phyloP scores from a whole-genome alignment of 176 grass and related monocot species.

The Juncus effusus region DNA sequence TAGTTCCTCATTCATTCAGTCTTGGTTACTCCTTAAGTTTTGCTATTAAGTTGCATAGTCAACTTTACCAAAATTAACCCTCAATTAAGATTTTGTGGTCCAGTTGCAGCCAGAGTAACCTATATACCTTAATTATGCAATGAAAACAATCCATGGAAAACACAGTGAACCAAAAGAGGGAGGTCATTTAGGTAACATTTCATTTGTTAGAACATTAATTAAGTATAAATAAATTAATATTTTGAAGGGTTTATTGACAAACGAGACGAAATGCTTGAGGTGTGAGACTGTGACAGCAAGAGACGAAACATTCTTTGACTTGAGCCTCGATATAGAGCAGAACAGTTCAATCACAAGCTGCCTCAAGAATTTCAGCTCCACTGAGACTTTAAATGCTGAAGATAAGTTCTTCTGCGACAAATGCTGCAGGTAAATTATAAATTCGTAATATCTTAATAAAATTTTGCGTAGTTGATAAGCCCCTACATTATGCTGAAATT shows the following conservation, averaged over 20 bases:
- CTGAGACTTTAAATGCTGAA: conserved; percentile 91
- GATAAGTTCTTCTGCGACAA: conserved; percentile 99
- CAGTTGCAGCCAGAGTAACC: too few species aligned
- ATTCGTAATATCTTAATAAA: too few species aligned
- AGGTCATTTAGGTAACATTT: not conserved
- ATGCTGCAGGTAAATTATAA: conserved; percentile 66
- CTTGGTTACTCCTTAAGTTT: too few species aligned
- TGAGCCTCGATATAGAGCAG: conserved; percentile 95
- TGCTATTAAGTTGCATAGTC: too few species aligned
- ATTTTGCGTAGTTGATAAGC: too few species aligned
- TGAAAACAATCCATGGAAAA: not conserved
- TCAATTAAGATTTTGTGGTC: too few species aligned
- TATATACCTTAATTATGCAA: too few species aligned
- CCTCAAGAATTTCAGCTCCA: conserved; percentile 94
- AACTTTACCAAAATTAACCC: too few species aligned
- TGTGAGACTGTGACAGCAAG: conserved; percentile 92
- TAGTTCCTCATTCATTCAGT: too few species aligned
- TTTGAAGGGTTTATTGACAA: conserved; percentile 82
- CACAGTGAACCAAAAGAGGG: conserved; percentile 4
- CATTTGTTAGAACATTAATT: conserved; percentile 1
- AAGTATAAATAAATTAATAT: not conserved
- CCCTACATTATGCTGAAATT: too few species aligned
- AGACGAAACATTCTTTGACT: conserved; percentile 87
- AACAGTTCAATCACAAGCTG: conserved; percentile 97
- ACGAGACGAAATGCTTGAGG: conserved; percentile 82